Percentiles rank a stretch among this genome's conserved stretches.
Evolutionary conservation across 352 stramenopile species (phyloP).

Genomic region (Phytophthora uliginosa): DNA sequence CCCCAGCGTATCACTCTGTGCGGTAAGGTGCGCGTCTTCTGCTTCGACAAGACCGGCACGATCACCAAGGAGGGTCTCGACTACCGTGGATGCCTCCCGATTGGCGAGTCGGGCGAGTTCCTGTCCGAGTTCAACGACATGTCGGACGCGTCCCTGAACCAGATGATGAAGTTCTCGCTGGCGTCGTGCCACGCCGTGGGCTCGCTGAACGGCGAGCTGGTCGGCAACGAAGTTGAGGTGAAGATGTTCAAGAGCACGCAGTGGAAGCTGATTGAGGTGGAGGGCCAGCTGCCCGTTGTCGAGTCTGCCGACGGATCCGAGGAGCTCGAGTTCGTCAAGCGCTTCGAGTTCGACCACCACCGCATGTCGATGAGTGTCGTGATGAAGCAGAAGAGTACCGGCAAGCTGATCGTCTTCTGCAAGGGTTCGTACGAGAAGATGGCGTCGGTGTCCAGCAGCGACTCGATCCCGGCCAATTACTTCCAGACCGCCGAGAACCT

Average conservation of each 20-base stretch:
- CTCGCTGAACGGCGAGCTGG: conserved; percentile 69
- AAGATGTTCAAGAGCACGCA: conserved; percentile 87
- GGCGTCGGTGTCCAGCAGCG: conserved; percentile 56
- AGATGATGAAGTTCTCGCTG: conserved; percentile 72
- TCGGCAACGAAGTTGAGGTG: conserved; percentile 92
- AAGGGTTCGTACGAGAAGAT: conserved; percentile 94
- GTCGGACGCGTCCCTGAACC: conserved; percentile 43
- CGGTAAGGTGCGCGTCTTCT: conserved; percentile 92
- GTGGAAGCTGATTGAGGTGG: conserved; percentile 71
- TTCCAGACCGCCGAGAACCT: conserved; percentile 59
- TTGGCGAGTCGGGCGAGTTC: conserved; percentile 53
- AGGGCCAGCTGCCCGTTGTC: conserved; percentile 56
- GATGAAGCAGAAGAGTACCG: conserved; percentile 67
- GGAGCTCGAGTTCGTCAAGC: conserved; percentile 86
- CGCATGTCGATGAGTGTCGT: conserved; percentile 94
- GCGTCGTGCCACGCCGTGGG: conserved; percentile 89
- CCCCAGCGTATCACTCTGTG: conserved; percentile 86
- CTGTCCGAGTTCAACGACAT: conserved; percentile 68
- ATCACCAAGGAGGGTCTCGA: conserved; percentile 93
- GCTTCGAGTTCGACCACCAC: conserved; percentile 94
- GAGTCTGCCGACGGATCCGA: conserved; percentile 51
- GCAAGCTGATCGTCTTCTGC: conserved; percentile 82
- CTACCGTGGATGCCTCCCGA: conserved; percentile 76
- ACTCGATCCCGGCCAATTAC: conserved; percentile 82
- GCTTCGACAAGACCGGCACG: conserved; percentile 95